These are phyloP conservation scores for Aspergillus viridinutans DNA, from an alignment of 2,329 filamentous ascomycete species.

Conservation along the genomic window DNA sequence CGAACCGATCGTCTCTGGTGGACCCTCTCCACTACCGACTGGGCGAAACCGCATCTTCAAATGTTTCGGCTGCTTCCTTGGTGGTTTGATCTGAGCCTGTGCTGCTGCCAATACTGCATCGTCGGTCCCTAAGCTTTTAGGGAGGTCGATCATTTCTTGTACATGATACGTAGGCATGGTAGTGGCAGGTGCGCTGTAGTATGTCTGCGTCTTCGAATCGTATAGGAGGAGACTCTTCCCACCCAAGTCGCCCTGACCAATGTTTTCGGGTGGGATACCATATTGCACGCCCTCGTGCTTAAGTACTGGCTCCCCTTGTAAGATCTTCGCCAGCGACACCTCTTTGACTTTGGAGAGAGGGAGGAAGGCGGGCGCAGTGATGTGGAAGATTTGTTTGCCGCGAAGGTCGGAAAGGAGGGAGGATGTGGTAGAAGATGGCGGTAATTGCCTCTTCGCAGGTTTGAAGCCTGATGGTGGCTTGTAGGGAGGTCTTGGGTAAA, in stretches of 20 bases:
- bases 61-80: slow-evolving; percentile 39
- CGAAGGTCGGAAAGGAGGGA: slow-evolving; percentile 36
- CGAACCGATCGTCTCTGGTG: slow-evolving; percentile 33
- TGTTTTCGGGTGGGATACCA: slow-evolving; percentile 33
- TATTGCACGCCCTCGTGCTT: slow-evolving; percentile 41
- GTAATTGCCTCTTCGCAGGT: slow-evolving; percentile 27
- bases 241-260: slow-evolving; percentile 23
- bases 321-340: slow-evolving; percentile 38
- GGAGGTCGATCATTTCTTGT: slow-evolving; percentile 34
- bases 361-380: slow-evolving; percentile 43
- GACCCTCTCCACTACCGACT: slow-evolving; percentile 32
- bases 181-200: slow-evolving; percentile 21
- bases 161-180: slow-evolving; percentile 33
- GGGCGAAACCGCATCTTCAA: slow-evolving; percentile 45
- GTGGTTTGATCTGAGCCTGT: slow-evolving; percentile 30
- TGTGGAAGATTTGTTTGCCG: slow-evolving; percentile 47
- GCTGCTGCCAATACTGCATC: slow-evolving; percentile 21
- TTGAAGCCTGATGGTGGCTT: slow-evolving; percentile 43
- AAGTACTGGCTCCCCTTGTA: slow-evolving; percentile 40
- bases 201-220: slow-evolving; percentile 33
- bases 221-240: slow-evolving; percentile 35
- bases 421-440: slow-evolving; percentile 29
- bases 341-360: slow-evolving; percentile 44
- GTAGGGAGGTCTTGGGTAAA: slow-evolving; percentile 34
- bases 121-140: slow-evolving; percentile 19